Base-by-base conservation (phyloP, 257 asterid genomes). In the Vinca minor region DNA sequence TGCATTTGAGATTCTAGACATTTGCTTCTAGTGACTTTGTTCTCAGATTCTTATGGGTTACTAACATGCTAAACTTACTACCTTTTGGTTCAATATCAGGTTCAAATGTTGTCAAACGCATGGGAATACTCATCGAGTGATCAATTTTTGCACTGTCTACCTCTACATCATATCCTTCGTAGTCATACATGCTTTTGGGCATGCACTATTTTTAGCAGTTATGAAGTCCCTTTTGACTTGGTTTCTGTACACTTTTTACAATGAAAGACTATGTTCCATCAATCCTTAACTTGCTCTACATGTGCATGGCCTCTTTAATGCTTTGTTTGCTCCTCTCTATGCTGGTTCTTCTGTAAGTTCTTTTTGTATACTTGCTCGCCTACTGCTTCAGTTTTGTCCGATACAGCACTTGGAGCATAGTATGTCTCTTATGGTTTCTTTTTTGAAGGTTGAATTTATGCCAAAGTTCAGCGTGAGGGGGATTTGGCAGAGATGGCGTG, bases 401-500 rank as follows among this genome's bases (percentile, higher is more conserved):
- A 66, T 44, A 66, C 39, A 54, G 74, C 64, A 57, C 34, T 13
- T 34, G 6, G 42, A 45, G 65, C 48, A 31, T 64, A 4, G 52
- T 68, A 31, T 48, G 57, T 70, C 63, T 39, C 26, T 26, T 71
- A 28, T 59, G 70, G 21, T 47, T 41, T 38, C 42, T 38, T 39
- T 67, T 31, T 25, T 65, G 52, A 65, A 88, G 98, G 95, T 92
- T 28, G 96, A 92, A 58, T 85, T 92, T 79, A 84, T 92, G 84
- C 95, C 95, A 56, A 88, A 88, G 74, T 92, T 88, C 80, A 92
- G 95, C 59, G 98, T 88, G 75, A 85, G 98, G 57, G 98, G 96
- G 65, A 78, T 92, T 74, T 92, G 98, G 98, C 91, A 92, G 81
- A 82, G 95, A 82, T 92, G 98, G 98, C 81, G 91, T 64, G 96